These are phyloP conservation scores for Tricholoma sp. DNA, from an alignment of 768 basidiomycete genomes.

Conservation along the genomic window DNA sequence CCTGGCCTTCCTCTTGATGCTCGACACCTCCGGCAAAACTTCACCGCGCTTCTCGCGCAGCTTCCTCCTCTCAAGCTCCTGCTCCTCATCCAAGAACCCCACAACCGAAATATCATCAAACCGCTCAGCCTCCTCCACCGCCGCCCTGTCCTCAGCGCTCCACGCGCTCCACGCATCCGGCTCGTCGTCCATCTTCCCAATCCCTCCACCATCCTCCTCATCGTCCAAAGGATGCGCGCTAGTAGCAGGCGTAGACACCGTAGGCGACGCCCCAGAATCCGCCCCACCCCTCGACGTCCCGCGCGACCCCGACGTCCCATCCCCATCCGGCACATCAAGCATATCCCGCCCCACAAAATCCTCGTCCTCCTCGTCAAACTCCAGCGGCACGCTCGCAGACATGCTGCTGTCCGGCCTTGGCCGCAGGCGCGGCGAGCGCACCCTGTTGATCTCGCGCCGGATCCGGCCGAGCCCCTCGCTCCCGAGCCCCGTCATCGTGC, in stretches of 20 bases:
- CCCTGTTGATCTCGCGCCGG: slow-evolving; percentile 49
- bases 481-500: slow-evolving; percentile 45
- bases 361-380: slow-evolving; percentile 69
- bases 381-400: slow-evolving; percentile 38
- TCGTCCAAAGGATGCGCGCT: slow-evolving; percentile 28
- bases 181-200: slow-evolving; percentile 19
- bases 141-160: slow-evolving; percentile 38
- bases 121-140: slow-evolving; percentile 46
- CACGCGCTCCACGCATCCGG: slow-evolving; percentile 36
- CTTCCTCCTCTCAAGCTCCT: slow-evolving; percentile 4
- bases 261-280: slow-evolving; percentile 26
- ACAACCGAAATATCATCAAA: slow-evolving; percentile 44
- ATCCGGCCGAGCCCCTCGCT: slow-evolving; percentile 58
- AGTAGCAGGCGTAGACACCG: slow-evolving; percentile 40
- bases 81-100: slow-evolving; percentile 37
- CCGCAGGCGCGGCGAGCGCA: slow-evolving; percentile 38
- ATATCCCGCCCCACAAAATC: slow-evolving; percentile 38
- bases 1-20: too few species aligned
- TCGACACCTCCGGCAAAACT: too few species aligned
- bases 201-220: slow-evolving; percentile 25
- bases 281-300: slow-evolving; percentile 21
- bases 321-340: slow-evolving; percentile 9
- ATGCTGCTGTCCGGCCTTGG: slow-evolving; percentile 20
- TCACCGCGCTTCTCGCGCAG: too few species aligned
- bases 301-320: slow-evolving; percentile 8